Conservation (phyloP, 2,329 filamentous ascomycete genomes). For the Bipolaris cookei region DNA sequence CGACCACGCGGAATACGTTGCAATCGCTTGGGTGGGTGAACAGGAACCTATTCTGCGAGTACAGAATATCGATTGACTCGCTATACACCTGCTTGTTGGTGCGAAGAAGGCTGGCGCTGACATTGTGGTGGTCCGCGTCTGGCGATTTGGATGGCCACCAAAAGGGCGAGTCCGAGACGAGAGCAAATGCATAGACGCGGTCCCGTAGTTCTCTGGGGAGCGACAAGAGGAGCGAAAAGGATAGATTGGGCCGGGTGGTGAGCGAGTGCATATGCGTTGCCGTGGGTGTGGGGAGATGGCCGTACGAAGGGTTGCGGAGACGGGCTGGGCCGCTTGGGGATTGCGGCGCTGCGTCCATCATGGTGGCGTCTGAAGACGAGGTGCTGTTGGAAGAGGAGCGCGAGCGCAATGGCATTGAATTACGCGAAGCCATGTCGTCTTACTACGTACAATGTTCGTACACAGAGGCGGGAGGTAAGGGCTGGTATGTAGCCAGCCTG, state of each 20-base stretch:
- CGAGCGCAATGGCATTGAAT: conserved; percentile 39
- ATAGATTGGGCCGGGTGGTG: conserved; percentile 21
- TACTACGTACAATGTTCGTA: background rate
- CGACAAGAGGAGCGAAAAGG: conserved; percentile 44
- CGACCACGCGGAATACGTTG: conserved; percentile 49
- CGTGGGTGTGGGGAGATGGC: conserved; percentile 14
- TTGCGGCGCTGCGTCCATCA: conserved; percentile 41
- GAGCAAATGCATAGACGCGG: conserved; percentile 43
- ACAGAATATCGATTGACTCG: conserved; percentile 46
- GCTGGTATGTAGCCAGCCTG: conserved; percentile 11
- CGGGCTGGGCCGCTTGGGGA: conserved; percentile 35
- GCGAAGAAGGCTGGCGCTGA: conserved; percentile 38
- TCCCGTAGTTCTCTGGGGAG: conserved; percentile 49
- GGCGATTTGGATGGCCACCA: conserved; percentile 39
- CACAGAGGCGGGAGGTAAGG: background rate
- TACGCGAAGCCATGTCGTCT: conserved; percentile 36
- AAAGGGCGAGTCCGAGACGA: conserved; percentile 42
- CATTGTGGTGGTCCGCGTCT: conserved; percentile 23
- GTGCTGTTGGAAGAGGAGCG: conserved; percentile 41
- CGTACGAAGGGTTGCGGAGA: conserved; percentile 33
- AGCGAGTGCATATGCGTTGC: background rate
- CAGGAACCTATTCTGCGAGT: conserved; percentile 46
- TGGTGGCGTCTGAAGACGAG: conserved; percentile 42
- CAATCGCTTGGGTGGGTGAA: conserved; percentile 50
- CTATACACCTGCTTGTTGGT: conserved; percentile 39